These are phyloP conservation scores for Hymenoscyphus fructigenus DNA, from an alignment of 2,329 filamentous ascomycete genomes.

Conservation along the genomic window DNA sequence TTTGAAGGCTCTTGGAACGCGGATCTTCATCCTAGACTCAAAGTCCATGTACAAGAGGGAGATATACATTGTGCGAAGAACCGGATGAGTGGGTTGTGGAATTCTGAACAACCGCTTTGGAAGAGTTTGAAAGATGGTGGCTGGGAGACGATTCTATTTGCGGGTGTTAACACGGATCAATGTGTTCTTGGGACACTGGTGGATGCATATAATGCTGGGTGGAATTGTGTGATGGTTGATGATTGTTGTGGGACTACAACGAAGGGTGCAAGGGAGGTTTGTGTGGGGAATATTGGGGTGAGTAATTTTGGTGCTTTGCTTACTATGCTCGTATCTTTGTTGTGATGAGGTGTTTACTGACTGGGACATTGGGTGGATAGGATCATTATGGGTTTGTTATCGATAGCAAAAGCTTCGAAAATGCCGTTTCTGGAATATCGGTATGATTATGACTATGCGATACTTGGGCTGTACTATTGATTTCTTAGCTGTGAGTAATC, in stretches of 20 bases:
- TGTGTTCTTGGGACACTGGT: slow-evolving; percentile 56
- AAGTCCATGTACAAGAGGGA: slow-evolving; percentile 39
- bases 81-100: slow-evolving; percentile 58
- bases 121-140: slow-evolving; percentile 41
- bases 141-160: slow-evolving; percentile 52
- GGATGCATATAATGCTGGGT: slow-evolving; percentile 56
- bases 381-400: slow-evolving; percentile 29
- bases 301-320: slow-evolving; percentile 26
- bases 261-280: slow-evolving; percentile 38
- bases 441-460: neutral
- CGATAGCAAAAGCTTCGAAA: slow-evolving; percentile 15
- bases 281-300: slow-evolving; percentile 39
- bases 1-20: slow-evolving; percentile 58
- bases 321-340: too few relatives aligned
- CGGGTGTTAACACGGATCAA: slow-evolving; percentile 62
- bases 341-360: slow-evolving; percentile 8
- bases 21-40: slow-evolving; percentile 48
- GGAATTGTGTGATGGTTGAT: slow-evolving; percentile 54
- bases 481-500: slow-evolving; percentile 5
- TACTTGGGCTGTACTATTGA: neutral
- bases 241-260: slow-evolving; percentile 55
- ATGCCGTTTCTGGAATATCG: slow-evolving; percentile 1
- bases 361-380: slow-evolving; percentile 7
- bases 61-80: slow-evolving; percentile 58
- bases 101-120: slow-evolving; percentile 43